Evolutionary conservation across 2,329 filamentous ascomycete species (phyloP), one percentile per base, ranked within the genome.

Genomic region (Aaosphaeria arxii): DNA sequence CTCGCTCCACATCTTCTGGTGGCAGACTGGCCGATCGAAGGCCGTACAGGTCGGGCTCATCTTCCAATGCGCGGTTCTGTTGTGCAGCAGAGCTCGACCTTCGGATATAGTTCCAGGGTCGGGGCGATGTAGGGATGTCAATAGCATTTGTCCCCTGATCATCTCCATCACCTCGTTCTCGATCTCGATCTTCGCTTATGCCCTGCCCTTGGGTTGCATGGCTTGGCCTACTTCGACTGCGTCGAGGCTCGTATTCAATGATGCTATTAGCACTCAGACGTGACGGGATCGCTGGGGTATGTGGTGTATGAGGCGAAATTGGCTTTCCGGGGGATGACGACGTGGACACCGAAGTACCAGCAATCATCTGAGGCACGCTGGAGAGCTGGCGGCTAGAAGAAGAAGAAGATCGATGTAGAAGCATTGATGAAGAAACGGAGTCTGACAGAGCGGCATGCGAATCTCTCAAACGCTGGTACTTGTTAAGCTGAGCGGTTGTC

Each of bases 201-300:
- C 61, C 54, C 62, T 59, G 53, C 54, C 64, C 50, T 61, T 66
- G 55, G 57, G 64, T 46, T 66, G 72, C 48, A 42, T 58, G 47
- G n/a, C 59, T 51, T 38, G 58, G 63, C 24, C 64, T 61, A 45
- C 63, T 68, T 35, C 64, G 60, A 28, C 51, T 40, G 41, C 61
- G 64, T 38, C 71, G 71, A 45, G 54, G 63, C 44, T 74, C 71
- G 61, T 90, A 87, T 55, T 89, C 87, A 40, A 85, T 84, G 51
- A 94, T 89, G 44, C 89, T 94, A 63, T 95, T 91, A 53, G 94
- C 90, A 63, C 90, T 95, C 24, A 99, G 75, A n/a, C 94, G 83
- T 6, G 91, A 96, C 17, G 92, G 92, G 30, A 97, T 90, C 7
- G 91, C 91, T 4, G 94, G 94, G 0, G 91, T 95, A 63, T 97